Percentiles rank a stretch among this genome's conserved stretches.
Evolutionary conservation across 192 early-diverging fungal species (phyloP).

Genomic region (Geranomyces michiganensis): DNA sequence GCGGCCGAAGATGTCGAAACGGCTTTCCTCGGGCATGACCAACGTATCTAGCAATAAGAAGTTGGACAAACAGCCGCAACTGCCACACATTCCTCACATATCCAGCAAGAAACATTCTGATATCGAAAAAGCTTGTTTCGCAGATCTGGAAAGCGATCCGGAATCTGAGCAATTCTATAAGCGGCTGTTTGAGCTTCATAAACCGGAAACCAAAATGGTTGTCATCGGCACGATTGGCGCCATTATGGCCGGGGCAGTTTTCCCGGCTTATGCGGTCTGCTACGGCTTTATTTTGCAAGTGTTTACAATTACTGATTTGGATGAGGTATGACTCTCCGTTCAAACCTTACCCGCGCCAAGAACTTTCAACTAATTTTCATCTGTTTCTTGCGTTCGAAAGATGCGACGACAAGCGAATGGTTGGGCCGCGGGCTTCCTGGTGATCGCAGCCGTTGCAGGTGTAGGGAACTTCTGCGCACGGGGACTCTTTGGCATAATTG

Average conservation of each 20-base stretch:
- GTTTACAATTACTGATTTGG: conserved; percentile 53
- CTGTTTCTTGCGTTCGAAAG: no score
- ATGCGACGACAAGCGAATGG: conserved; percentile 40
- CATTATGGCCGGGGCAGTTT: conserved; percentile 15
- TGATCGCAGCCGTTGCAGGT: conserved; percentile 63
- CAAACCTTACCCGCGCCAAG: no score
- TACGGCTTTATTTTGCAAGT: conserved; percentile 24
- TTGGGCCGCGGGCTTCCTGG: conserved; percentile 63
- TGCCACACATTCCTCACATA: no score
- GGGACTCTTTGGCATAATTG: conserved; percentile 48
- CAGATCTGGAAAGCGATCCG: not conserved
- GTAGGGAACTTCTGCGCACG: conserved; percentile 51
- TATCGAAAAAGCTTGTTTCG: conserved; percentile 1
- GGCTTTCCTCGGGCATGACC: no score
- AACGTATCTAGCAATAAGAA: no score
- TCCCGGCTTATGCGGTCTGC: conserved; percentile 20
- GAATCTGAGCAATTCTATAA: not conserved
- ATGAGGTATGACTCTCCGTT: conserved; percentile 26
- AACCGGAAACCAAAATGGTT: conserved; percentile 1
- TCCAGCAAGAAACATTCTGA: not conserved
- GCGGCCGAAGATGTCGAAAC: not conserved
- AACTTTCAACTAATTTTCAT: no score
- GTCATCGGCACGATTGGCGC: not conserved
- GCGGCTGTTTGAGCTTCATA: conserved; percentile 11
- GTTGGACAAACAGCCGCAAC: no score